A percentile compares a stretch with the other conserved stretches of the same genome.
phyloP scores from a whole-genome alignment of 2,329 filamentous ascomycete genomes.

The Madurella mycetomatis region DNA sequence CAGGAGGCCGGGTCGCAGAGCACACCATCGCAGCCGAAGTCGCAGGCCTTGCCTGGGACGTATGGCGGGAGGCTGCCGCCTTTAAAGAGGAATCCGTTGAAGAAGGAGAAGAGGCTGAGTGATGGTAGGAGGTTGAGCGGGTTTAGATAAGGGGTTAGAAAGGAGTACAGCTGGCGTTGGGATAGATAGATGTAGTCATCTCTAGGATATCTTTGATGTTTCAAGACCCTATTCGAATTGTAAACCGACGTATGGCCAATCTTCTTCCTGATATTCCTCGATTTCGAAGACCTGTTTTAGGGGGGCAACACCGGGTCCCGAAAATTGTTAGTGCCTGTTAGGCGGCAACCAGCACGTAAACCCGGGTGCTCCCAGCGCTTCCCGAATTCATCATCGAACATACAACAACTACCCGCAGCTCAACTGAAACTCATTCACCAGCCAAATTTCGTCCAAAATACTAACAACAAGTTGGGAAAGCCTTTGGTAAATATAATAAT shows the following conservation, averaged over 20 bases:
- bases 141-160: constrained; percentile 16
- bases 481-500: not conserved
- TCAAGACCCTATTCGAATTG: not conserved
- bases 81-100: constrained; percentile 13
- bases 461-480: not conserved
- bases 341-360: not conserved
- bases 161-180: not conserved
- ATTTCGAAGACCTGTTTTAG: too few relatives aligned
- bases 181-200: too few relatives aligned
- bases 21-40: constrained; percentile 18
- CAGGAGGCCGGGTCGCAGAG: constrained; percentile 6
- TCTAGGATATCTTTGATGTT: not conserved
- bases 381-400: not conserved
- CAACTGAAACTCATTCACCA: not conserved
- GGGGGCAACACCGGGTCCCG: not conserved
- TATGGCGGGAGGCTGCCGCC: constrained; percentile 20
- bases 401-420: not conserved
- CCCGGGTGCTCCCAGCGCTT: not conserved
- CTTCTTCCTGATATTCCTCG: not conserved
- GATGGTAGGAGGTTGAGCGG: constrained; percentile 15
- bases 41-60: constrained; percentile 21
- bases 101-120: constrained; percentile 22
- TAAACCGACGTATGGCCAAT: not conserved
- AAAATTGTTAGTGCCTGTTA: not conserved
- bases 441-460: not conserved